These are phyloP conservation scores for Cadophora sp. DNA, from an alignment of 2,329 filamentous ascomycete species.

Conservation along the genomic window DNA sequence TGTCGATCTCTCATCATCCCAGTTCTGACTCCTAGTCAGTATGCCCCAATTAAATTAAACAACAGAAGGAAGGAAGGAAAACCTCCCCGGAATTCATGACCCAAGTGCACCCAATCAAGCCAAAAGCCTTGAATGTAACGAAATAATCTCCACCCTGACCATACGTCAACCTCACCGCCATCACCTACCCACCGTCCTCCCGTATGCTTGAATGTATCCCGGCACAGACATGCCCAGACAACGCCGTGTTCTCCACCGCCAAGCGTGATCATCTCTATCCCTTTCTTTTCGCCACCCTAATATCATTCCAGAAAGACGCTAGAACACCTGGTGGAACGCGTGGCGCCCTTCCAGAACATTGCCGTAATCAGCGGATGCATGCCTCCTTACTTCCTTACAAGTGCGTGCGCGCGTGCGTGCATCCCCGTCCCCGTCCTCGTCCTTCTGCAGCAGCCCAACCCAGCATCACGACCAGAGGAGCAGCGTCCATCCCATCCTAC, in stretches of 20 bases:
- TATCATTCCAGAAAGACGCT: constrained; percentile 29
- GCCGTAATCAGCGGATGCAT: constrained; percentile 19
- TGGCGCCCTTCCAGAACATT: constrained; percentile 36
- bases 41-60: constrained; percentile 2
- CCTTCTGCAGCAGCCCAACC: background rate
- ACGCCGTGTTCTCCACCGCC: background rate
- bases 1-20: background rate
- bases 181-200: no score
- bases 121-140: background rate
- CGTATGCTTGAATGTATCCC: no score
- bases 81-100: background rate
- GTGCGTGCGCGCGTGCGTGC: background rate
- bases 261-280: background rate
- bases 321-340: constrained; percentile 24
- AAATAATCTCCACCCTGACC: background rate
- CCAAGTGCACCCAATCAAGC: background rate
- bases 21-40: background rate
- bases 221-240: background rate
- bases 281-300: background rate
- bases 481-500: background rate
- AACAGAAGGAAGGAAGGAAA: background rate
- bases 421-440: background rate
- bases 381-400: background rate
- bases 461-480: background rate
- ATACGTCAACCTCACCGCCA: constrained; percentile 12